Base-by-base conservation (phyloP, 352 stramenopile species). In the Globisporangium ultimum region DNA sequence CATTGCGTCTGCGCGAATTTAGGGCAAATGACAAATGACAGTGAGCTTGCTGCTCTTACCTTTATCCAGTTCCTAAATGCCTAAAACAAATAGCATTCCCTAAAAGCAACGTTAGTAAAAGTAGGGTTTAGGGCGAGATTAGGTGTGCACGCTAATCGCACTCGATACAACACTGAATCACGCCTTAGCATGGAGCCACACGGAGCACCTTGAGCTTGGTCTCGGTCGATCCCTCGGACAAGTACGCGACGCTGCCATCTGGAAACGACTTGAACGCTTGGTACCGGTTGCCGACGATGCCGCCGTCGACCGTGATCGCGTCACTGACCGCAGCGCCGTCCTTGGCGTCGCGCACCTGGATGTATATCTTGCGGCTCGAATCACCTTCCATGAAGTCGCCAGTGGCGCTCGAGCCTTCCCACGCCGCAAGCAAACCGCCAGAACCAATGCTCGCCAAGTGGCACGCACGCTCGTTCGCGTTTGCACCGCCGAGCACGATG, bases 261-360 rank as follows among this genome's bases (percentile, higher is more conserved):
- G 74, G 68, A 58, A 66, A 84, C 36, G 55, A 58, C 49, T 76
- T 81, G 55, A 88, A 66, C 36, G 74, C 78, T 64, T 87, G 76
- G 72, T 85, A 88, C 12, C 76, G 70, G 61, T 89, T 88, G 58
- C 78, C 78, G 50, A 73, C 60, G 48, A 86, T 66, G 11, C 62
- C 62, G 14, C 59, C 66, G 46, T 74, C 73, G 17, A 88, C 67
- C 18, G 68, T 75, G 38, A 77, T 67, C 18, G 73, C 74, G 1
- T 70, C 61, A 53, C 78, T 83, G 58, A 86, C 71, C 28, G 70
- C 46, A 18, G 67, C 54, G 48, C 75, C 75, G 18, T 75, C 66
- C 11, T 55, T 66, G 17, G 76, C 55, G 48, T 78, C 70, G n/a
- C 70, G 64, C 18, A 84, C 70, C 58, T 88, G 78, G 18, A 77